Conservation (phyloP, 768 basidiomycete genomes). For the Holtermannia corniformis region DNA sequence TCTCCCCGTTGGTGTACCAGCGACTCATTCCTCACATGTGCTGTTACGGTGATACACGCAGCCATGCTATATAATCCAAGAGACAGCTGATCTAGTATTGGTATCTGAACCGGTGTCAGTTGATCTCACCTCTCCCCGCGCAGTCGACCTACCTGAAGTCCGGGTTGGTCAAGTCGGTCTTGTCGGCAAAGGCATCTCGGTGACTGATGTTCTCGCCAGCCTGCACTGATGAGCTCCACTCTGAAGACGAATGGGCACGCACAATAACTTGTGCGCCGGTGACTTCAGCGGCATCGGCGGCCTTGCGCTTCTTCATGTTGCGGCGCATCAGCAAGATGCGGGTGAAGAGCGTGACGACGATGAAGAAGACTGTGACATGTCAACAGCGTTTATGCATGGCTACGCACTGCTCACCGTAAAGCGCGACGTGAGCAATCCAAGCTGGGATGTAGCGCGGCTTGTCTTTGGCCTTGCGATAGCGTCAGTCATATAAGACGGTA, state of each 20-base stretch:
- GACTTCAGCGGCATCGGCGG: slow-evolving; percentile 22
- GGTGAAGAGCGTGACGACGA: slow-evolving; percentile 44
- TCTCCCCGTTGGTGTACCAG: no score
- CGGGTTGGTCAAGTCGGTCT: slow-evolving; percentile 49
- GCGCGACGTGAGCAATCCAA: slow-evolving; percentile 47
- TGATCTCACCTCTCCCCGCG: no score
- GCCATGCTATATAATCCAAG: no score
- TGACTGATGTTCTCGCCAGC: slow-evolving; percentile 32
- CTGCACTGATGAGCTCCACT: neutral
- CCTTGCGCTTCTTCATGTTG: slow-evolving; percentile 32
- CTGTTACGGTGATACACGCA: no score
- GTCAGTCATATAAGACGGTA: neutral
- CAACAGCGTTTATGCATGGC: neutral
- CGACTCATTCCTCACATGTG: no score
- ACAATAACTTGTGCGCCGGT: neutral
- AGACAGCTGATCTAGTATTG: neutral
- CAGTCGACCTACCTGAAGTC: slow-evolving; percentile 36
- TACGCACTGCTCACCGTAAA: slow-evolving; percentile 43
- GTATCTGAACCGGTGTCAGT: no score
- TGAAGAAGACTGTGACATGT: slow-evolving; percentile 38
- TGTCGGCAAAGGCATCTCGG: slow-evolving; percentile 47
- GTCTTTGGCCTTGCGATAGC: slow-evolving; percentile 41
- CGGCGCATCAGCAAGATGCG: slow-evolving; percentile 47
- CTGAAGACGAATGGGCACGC: neutral
- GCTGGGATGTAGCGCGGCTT: slow-evolving; percentile 48